phyloP scores from a whole-genome alignment of 179 eudicot species.

The Silene noctiflora region DNA sequence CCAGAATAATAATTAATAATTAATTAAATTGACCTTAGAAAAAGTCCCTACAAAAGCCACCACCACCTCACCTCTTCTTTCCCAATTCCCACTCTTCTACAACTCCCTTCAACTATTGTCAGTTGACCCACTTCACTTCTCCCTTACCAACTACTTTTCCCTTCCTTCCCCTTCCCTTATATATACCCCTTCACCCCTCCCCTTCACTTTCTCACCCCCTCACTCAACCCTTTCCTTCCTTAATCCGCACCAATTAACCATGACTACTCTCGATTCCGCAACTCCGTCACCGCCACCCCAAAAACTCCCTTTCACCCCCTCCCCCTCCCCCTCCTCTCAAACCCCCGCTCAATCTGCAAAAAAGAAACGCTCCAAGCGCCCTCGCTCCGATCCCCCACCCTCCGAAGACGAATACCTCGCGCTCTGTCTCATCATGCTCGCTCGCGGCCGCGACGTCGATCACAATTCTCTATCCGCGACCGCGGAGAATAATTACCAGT shows the following conservation, averaged over 20 bases:
- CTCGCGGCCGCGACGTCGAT: neutral
- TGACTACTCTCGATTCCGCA: neutral
- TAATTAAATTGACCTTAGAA: neutral
- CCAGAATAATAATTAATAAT: neutral
- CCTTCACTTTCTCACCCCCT: neutral
- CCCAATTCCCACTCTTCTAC: slow-evolving; percentile 10
- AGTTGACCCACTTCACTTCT: slow-evolving; percentile 24
- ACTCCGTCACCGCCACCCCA: neutral
- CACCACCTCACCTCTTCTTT: neutral
- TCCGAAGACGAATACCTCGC: slow-evolving; percentile 17
- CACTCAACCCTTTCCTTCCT: neutral
- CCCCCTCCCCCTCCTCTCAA: neutral
- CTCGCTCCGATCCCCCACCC: neutral
- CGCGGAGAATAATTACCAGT: neutral
- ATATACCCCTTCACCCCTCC: neutral
- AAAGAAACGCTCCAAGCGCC: slow-evolving; percentile 12
- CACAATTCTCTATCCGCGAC: too few relatives aligned
- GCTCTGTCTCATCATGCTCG: slow-evolving; percentile 15
- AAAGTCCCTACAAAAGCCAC: slow-evolving; percentile 10
- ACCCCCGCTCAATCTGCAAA: neutral
- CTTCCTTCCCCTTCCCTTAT: too few relatives aligned
- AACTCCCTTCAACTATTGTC: neutral
- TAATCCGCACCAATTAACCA: too few relatives aligned
- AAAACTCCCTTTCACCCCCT: neutral
- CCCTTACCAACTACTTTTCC: slow-evolving; percentile 12